Evolutionary conservation across 129 eudicot genomes (phyloP).

Genomic region (Logfia minima): DNA sequence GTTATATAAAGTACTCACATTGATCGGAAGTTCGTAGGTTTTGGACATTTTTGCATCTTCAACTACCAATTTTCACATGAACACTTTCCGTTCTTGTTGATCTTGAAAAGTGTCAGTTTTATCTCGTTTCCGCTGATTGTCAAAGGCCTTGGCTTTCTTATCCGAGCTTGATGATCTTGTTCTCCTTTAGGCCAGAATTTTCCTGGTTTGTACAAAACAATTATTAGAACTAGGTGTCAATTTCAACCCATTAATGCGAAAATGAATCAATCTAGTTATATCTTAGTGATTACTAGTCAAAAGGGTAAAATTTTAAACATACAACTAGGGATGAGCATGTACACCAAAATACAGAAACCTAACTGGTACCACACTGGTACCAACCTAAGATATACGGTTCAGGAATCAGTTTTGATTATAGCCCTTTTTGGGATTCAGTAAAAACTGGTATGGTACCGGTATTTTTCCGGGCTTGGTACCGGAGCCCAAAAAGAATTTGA

Average conservation of each 20-base stretch:
- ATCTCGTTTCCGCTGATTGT: conserved; percentile 24
- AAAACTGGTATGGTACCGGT: no score
- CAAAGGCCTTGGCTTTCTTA: conserved; percentile 45
- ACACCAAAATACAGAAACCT: no score
- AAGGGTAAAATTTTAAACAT: no score
- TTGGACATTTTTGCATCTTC: conserved; percentile 61
- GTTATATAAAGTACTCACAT: conserved; percentile 43
- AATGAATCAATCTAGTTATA: background rate
- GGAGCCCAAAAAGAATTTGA: no score
- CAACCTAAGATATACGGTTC: no score
- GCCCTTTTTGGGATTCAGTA: no score
- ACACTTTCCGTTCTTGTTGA: conserved; percentile 43
- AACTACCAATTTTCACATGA: conserved; percentile 28
- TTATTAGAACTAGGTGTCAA: background rate
- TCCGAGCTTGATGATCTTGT: conserved; percentile 49
- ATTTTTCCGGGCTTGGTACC: no score
- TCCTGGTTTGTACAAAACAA: conserved; percentile 42
- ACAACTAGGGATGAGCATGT: no score
- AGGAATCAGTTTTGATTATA: no score
- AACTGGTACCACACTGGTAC: no score
- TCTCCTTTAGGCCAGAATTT: conserved; percentile 82
- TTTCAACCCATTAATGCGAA: background rate
- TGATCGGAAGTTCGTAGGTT: conserved; percentile 58
- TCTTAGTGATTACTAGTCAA: no score
- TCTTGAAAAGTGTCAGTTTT: conserved; percentile 44